A percentile compares a stretch with the other conserved stretches of the same genome.
Conservation (phyloP, 2,329 filamentous ascomycete genomes). For the Colletotrichum eremochloae region DNA sequence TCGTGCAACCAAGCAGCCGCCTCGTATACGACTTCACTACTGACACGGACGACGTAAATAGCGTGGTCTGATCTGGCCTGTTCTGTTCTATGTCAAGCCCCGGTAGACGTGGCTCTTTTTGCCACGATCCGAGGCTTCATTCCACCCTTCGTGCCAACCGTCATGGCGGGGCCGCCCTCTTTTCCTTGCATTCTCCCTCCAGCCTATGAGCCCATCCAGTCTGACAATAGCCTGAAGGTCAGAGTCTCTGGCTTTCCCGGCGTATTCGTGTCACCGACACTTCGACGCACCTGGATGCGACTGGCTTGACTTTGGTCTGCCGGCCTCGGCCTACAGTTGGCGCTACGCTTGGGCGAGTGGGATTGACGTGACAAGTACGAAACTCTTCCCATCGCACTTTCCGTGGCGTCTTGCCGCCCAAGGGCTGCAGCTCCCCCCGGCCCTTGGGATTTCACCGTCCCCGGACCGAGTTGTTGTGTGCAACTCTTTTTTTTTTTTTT, state of each 20-base stretch:
- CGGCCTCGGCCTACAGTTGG: constrained; percentile 19
- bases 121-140: constrained; percentile 31
- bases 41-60: constrained; percentile 14
- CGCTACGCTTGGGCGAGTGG: constrained; percentile 8
- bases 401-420: constrained; percentile 1
- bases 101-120: constrained; percentile 1
- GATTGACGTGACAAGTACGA: constrained; percentile 15
- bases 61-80: background rate
- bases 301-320: constrained; percentile 18
- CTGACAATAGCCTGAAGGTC: constrained; percentile 4
- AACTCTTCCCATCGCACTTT: constrained; percentile 1
- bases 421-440: constrained; percentile 10
- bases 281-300: constrained; percentile 18
- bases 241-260: constrained; percentile 16
- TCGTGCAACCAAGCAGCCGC: constrained; percentile 15
- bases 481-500: background rate
- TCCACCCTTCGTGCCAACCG: constrained; percentile 30
- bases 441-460: constrained; percentile 13
- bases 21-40: constrained; percentile 8
- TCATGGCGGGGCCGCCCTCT: constrained; percentile 13
- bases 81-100: constrained; percentile 1
- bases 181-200: constrained; percentile 5
- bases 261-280: constrained; percentile 12
- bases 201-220: constrained; percentile 1
- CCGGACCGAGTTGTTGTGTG: constrained; percentile 32